Base-by-base conservation (phyloP, 768 basidiomycete species). In the Psilocybe sp. region DNA sequence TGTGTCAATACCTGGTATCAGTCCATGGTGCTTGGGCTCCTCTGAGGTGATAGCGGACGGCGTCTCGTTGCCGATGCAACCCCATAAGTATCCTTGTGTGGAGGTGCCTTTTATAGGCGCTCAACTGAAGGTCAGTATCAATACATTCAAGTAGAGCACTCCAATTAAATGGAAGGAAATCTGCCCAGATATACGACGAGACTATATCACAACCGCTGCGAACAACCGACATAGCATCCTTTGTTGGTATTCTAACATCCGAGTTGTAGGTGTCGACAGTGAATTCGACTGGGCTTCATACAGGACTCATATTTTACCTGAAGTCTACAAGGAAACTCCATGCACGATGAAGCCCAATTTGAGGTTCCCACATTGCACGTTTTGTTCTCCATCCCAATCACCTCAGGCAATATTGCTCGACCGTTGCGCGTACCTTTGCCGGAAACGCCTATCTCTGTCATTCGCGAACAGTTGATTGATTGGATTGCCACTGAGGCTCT, bases 401-500 rank as follows among this genome's bases (percentile, higher is more conserved):
- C 71, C 1, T 51, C 60, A 2, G 70, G 74, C 15, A 59, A 81
- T 8, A 49, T 78, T 10, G 65, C 73, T 0, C 69, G 73, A 13
- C 50, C 52, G 8, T 78, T 73, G 56, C 75, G 76, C 2, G 61
- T 51, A 16, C 20, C 40, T 20, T 46, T 51, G 18, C 46, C 54
- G 39, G 45, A 49, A 15, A 56, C 45, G 41, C 51, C 44, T 19
- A 49, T 61, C 12, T 38, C 58, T 12, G 56, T 60, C 5, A 50
- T 81, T 13, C 73, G 85, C 34, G 60, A 73, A 7, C 77, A 84
- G 40, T 70, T 93, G 14, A 73, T 92, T 35, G 53, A 68, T 0
- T 93, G 91, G 91, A 78, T 93, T 43, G 86, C 89, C 1, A 66
- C 75, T 18, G 81, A 87, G 59, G 81, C 75, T 10, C 72, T 92